Evolutionary conservation across 495 filamentous ascomycete genomes (phyloP).

Genomic region (Chlorociboria aeruginascens): DNA sequence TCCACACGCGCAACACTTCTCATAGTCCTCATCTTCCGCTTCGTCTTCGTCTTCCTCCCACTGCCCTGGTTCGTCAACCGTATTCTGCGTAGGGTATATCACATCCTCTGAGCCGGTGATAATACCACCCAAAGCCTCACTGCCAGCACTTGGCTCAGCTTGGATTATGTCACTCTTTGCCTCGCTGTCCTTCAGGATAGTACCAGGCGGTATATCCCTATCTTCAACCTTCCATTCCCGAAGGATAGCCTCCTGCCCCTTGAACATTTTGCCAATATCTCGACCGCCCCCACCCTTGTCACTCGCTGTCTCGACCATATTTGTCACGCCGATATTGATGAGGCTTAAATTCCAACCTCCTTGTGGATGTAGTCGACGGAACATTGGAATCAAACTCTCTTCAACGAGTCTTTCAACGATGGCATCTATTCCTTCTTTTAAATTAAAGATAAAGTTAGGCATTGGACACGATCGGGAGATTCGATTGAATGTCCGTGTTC

Average conservation of each 20-base stretch:
- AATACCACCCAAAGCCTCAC: conserved; percentile 10
- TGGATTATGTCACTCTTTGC: background rate
- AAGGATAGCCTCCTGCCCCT: conserved; percentile 49
- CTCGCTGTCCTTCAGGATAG: background rate
- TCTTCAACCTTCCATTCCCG: conserved; percentile 50
- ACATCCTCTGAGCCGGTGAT: conserved; percentile 19
- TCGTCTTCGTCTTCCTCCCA: conserved; percentile 23
- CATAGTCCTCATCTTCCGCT: conserved; percentile 14
- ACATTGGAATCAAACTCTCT: conserved; percentile 55
- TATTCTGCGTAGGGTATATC: conserved; percentile 15
- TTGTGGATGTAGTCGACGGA: conserved; percentile 52
- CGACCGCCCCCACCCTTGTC: conserved; percentile 34
- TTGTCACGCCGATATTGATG: conserved; percentile 77
- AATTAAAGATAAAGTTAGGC: conserved; percentile 54
- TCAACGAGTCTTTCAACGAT: conserved; percentile 57
- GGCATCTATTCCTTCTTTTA: conserved; percentile 42
- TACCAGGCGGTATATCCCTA: conserved; percentile 22
- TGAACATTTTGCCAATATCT: conserved; percentile 62
- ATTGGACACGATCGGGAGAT: conserved; percentile 61
- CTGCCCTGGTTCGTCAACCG: conserved; percentile 9
- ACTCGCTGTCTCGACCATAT: conserved; percentile 56
- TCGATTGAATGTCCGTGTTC: conserved; percentile 42
- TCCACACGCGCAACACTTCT: conserved; percentile 46
- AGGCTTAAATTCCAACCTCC: conserved; percentile 65
- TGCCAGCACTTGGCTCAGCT: conserved; percentile 19